These are phyloP conservation scores for Cyberlindnera maritima DNA, from an alignment of 805 yeast species.

Conservation along the genomic window DNA sequence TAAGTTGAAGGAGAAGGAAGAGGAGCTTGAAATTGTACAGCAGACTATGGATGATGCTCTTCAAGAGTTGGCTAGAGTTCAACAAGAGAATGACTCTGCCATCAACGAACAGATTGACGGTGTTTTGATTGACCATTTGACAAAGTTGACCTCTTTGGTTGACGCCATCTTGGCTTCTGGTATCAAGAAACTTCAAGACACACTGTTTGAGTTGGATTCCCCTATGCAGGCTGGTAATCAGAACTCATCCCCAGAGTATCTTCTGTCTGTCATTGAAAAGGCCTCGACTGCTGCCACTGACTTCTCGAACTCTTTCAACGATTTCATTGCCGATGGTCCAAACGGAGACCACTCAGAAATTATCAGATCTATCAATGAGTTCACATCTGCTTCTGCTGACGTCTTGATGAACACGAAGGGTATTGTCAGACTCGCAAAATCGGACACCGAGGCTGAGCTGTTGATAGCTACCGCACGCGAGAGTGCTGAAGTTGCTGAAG, in stretches of 20 bases:
- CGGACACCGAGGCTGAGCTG: constrained; percentile 51
- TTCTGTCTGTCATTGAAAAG: constrained; percentile 67
- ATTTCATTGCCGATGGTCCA: constrained; percentile 73
- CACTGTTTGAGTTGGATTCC: constrained; percentile 65
- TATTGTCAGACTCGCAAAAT: constrained; percentile 49
- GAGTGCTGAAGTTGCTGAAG: constrained; percentile 58
- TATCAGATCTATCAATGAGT: constrained; percentile 59
- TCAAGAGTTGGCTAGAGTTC: constrained; percentile 52
- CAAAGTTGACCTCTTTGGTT: constrained; percentile 50
- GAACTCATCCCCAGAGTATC: constrained; percentile 67
- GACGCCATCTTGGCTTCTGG: constrained; percentile 73
- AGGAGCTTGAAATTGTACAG: constrained; percentile 74
- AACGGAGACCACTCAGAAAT: constrained; percentile 58
- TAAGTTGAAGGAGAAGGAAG: constrained; percentile 61
- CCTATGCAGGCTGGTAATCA: constrained; percentile 83
- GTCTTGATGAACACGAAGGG: constrained; percentile 71
- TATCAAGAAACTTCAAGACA: constrained; percentile 69
- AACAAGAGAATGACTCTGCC: constrained; percentile 46
- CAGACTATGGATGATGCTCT: constrained; percentile 76
- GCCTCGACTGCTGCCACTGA: constrained; percentile 71
- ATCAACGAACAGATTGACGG: constrained; percentile 58
- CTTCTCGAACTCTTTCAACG: constrained; percentile 74
- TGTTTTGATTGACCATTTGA: constrained; percentile 45
- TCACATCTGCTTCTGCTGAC: constrained; percentile 60
- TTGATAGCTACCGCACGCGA: constrained; percentile 48